A percentile compares a stretch with the other conserved stretches of the same genome.
These are phyloP conservation scores for Debaryomyces prosopidis DNA, from an alignment of 805 yeast genomes.

Conservation along the genomic window DNA sequence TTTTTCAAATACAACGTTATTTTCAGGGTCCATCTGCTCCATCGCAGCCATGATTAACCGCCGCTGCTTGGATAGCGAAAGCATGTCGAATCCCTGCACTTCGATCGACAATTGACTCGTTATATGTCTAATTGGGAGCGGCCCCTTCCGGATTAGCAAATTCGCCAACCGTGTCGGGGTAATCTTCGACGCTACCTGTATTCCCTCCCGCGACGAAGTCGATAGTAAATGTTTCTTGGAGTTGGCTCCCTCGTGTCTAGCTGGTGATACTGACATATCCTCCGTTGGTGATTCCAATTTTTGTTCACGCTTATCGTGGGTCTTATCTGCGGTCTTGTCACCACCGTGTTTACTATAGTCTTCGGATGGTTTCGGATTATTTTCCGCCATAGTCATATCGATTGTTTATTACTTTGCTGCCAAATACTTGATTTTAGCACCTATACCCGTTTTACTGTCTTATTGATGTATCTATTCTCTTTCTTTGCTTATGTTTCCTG, in stretches of 20 bases:
- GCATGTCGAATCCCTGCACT: constrained; percentile 74
- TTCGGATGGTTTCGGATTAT: not conserved
- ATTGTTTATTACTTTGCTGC: no score
- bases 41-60: constrained; percentile 86
- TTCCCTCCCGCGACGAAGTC: constrained; percentile 84
- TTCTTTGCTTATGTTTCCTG: no score
- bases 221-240: constrained; percentile 41
- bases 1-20: constrained; percentile 77
- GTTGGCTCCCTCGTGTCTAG: not conserved
- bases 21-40: constrained; percentile 65
- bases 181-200: constrained; percentile 82
- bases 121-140: constrained; percentile 86
- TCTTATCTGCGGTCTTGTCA: not conserved
- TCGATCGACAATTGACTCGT: constrained; percentile 75
- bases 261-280: not conserved
- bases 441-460: no score
- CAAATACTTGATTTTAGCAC: no score
- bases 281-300: not conserved
- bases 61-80: constrained; percentile 85
- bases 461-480: no score
- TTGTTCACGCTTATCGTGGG: not conserved
- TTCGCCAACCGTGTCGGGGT: constrained; percentile 77
- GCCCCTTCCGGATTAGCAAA: constrained; percentile 72
- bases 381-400: not conserved
- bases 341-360: not conserved